phyloP scores from a whole-genome alignment of 2,329 filamentous ascomycete species.

The Byssochlamys sp. region DNA sequence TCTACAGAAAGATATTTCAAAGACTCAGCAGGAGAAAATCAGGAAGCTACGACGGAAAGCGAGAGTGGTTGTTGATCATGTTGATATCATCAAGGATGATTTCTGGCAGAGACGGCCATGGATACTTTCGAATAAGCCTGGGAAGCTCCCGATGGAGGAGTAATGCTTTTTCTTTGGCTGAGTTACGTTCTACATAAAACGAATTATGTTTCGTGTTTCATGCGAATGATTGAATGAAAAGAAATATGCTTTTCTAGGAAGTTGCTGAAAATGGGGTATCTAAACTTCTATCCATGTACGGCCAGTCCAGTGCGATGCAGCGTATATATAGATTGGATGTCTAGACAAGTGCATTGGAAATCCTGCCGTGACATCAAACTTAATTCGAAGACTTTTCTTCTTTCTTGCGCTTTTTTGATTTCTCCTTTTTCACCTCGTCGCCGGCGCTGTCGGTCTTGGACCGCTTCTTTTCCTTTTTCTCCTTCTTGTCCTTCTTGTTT shows the following conservation, averaged over 20 bases:
- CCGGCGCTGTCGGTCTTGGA: conserved; percentile 17
- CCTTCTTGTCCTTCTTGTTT: conserved; percentile 1
- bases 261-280: not conserved
- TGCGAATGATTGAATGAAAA: not conserved
- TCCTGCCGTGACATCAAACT: not conserved
- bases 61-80: conserved; percentile 67
- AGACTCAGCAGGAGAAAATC: conserved; percentile 73
- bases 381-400: not conserved
- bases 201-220: not conserved
- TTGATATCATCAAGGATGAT: conserved; percentile 89
- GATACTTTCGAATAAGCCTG: conserved; percentile 66
- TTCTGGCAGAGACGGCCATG: conserved; percentile 87
- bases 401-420: conserved; percentile 29
- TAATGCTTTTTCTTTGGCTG: conserved; percentile 5
- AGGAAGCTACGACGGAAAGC: conserved; percentile 74
- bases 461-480: conserved; percentile 15
- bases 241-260: not conserved
- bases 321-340: not conserved
- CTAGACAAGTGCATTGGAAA: not conserved
- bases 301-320: not conserved
- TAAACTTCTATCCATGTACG: not conserved
- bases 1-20: conserved; percentile 51
- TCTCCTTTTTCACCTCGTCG: conserved; percentile 15
- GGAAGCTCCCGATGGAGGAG: conserved; percentile 52
- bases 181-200: not conserved